Conservation (phyloP, 192 early-diverging fungal genomes). For the Blastocladiella britannica region DNA sequence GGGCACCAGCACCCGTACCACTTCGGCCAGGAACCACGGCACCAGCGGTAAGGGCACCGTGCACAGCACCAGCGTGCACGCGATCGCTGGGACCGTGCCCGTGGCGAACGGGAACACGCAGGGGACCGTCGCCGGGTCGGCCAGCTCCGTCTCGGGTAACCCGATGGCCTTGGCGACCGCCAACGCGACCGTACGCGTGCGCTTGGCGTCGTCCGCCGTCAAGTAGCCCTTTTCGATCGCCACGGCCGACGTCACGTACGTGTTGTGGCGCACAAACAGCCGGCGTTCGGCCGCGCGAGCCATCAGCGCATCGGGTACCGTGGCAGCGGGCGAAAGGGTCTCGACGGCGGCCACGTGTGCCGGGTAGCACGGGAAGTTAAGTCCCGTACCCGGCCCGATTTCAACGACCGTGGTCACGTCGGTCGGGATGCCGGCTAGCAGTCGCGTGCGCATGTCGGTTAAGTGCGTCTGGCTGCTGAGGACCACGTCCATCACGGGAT, state of each 20-base stretch:
- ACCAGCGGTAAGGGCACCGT: neutral
- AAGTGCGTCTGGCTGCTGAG: neutral
- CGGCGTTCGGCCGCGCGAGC: neutral
- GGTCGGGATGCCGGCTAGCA: neutral
- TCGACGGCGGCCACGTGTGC: neutral
- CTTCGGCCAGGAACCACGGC: neutral
- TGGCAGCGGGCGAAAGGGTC: neutral
- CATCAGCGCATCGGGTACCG: neutral
- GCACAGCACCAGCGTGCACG: neutral
- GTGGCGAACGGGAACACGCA: neutral
- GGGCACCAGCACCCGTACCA: neutral
- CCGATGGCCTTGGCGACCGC: neutral
- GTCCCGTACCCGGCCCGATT: neutral
- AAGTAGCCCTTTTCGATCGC: neutral
- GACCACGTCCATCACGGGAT: neutral
- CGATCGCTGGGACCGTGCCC: neutral
- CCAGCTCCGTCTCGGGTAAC: neutral
- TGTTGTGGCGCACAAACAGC: neutral
- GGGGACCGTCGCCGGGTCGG: neutral
- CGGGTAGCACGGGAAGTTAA: neutral
- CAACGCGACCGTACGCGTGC: neutral
- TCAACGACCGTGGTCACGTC: neutral
- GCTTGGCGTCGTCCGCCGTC: neutral
- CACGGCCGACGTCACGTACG: neutral
- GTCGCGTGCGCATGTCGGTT: neutral